Evolutionary conservation across 169 alveolate species (phyloP).

Genomic region (Hepatocystis sp.): DNA sequence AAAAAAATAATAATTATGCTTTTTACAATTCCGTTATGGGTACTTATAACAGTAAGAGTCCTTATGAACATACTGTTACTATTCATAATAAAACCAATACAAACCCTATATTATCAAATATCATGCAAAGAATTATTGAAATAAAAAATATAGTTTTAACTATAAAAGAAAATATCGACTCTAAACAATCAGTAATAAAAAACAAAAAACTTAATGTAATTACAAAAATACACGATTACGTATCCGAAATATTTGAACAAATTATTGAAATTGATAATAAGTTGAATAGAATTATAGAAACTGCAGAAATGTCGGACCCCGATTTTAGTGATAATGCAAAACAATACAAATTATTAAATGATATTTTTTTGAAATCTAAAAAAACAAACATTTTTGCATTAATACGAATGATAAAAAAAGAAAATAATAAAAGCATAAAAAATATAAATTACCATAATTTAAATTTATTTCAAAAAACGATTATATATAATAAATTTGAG

Average conservation of each 20-base stretch:
- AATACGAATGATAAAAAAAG: constrained; percentile 4
- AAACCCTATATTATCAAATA: background rate
- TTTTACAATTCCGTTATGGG: too few relatives aligned
- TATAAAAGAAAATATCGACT: constrained; percentile 1
- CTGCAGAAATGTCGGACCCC: constrained; percentile 12
- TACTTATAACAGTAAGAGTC: too few relatives aligned
- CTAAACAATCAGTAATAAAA: background rate
- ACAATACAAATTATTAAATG: constrained; percentile 17
- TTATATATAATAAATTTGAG: too few relatives aligned
- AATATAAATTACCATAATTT: constrained; percentile 1
- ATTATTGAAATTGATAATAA: constrained; percentile 5
- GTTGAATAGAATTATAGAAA: constrained; percentile 12
- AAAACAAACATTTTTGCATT: constrained; percentile 13
- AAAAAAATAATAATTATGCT: too few relatives aligned
- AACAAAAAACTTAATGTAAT: background rate
- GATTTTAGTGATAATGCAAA: constrained; percentile 1
- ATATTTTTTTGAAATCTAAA: background rate
- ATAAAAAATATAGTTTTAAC: constrained; percentile 11
- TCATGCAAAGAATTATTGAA: constrained; percentile 9
- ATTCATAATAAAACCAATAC: background rate
- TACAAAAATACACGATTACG: background rate
- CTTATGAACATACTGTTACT: background rate
- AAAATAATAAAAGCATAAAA: background rate
- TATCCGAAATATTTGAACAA: too few relatives aligned
- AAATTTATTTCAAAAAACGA: background rate